Base-by-base conservation (phyloP, 176 grass and related monocot genomes). In the Panicum miliaceum region DNA sequence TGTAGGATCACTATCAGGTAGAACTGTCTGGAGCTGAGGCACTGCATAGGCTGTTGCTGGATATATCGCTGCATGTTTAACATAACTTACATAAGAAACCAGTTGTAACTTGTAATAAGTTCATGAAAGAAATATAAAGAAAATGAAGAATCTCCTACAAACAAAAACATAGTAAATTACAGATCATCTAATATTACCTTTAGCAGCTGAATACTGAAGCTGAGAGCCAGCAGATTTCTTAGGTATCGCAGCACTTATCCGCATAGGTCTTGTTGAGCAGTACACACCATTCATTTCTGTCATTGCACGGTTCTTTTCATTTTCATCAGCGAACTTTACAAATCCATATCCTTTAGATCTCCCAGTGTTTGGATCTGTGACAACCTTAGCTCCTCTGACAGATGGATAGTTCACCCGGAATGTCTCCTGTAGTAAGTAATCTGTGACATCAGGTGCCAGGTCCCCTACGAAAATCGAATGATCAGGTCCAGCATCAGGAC, bases 281-380 rank as follows among this genome's bases (percentile, higher is more conserved):
- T 92, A 99, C 32, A 92, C 73, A 38, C 96, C 96, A 83, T 99
- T 96, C 96, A 99, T 99, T 88, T 99, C 93, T 77, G 90, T 75
- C 96, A 99, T 99, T 78, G 96, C 96, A 82, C 93, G 96, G 69
- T 93, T 99, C 86, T 92, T 99, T 86, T 99, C 96, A 67, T 81
- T 89, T 87, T 99, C 93, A 89, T 99, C 96, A 77, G 81, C 93
- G 25, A 99, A 99, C 85, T 99, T 99, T 59, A 99, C 96, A 90
- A 99, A 99, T 34, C 96, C 96, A 89, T 99, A 99, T 65, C 96
- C 96, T 90, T 99, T 99, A 60, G 96, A 94, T 79, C 96, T 91
- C 48, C 93, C 96, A 50, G 93, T 99, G 82, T 86, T 96, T 83
- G 91, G 91, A 94, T 99, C 96, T 3, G 94, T 99, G 74, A 99